These are phyloP conservation scores for Hypoxylon cercidicola DNA, from an alignment of 495 filamentous ascomycete genomes.

Conservation along the genomic window DNA sequence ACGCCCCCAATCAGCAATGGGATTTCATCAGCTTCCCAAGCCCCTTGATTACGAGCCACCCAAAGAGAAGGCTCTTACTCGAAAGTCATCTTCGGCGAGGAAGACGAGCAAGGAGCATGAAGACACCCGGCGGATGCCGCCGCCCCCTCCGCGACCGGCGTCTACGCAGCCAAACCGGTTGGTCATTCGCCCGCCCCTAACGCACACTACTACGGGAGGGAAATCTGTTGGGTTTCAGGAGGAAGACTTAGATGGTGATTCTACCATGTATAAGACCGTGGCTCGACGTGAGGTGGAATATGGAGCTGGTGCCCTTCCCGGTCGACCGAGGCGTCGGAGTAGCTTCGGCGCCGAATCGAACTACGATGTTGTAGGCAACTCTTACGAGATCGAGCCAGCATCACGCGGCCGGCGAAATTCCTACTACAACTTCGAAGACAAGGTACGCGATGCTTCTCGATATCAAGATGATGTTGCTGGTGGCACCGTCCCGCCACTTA, in stretches of 20 bases:
- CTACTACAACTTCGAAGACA: slow-evolving; percentile 58
- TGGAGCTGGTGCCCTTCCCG: slow-evolving; percentile 40
- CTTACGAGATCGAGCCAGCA: slow-evolving; percentile 37
- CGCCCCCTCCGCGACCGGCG: slow-evolving; percentile 52
- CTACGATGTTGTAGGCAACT: slow-evolving; percentile 24
- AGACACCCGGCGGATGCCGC: slow-evolving; percentile 55
- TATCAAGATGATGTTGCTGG: slow-evolving; percentile 64
- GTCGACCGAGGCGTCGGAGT: slow-evolving; percentile 35
- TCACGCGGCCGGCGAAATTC: slow-evolving; percentile 44
- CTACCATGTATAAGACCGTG: slow-evolving; percentile 49
- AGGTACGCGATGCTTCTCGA: slow-evolving; percentile 54
- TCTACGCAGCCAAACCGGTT: slow-evolving; percentile 51
- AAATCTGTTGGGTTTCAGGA: slow-evolving; percentile 50
- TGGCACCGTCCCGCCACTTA: slow-evolving; percentile 55
- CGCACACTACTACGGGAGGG: slow-evolving; percentile 41
- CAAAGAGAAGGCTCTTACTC: slow-evolving; percentile 42
- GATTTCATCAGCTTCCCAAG: slow-evolving; percentile 47
- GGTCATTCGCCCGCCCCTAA: slow-evolving; percentile 49
- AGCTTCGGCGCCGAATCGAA: slow-evolving; percentile 43
- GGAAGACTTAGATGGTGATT: slow-evolving; percentile 45
- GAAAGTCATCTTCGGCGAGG: slow-evolving; percentile 51
- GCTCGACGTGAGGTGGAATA: slow-evolving; percentile 46
- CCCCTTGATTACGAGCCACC: slow-evolving; percentile 46
- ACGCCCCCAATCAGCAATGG: slow-evolving; percentile 57
- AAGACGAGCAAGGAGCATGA: slow-evolving; percentile 52